These are phyloP conservation scores for Salix koriyanagi DNA, from an alignment of 345 rosid species.

Conservation along the genomic window DNA sequence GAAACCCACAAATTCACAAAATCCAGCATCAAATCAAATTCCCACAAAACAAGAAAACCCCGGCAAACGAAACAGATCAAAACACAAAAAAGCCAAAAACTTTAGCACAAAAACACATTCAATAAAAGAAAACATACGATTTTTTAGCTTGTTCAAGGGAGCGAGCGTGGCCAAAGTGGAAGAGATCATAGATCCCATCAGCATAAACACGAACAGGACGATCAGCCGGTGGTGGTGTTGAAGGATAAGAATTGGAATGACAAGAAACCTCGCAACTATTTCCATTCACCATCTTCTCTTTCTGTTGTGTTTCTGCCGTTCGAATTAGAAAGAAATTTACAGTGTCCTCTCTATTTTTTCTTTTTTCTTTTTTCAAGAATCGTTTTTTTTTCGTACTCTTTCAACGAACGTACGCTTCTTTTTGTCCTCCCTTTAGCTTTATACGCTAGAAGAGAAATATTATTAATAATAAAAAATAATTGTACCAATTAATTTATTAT, in stretches of 20 bases:
- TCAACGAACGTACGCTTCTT: too few species aligned
- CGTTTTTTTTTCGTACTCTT: too few species aligned
- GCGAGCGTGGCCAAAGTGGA: conserved; percentile 95
- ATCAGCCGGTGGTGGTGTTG: conserved; percentile 2
- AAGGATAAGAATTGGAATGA: background rate
- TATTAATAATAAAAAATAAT: too few species aligned
- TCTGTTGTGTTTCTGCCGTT: background rate
- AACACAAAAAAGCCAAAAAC: background rate
- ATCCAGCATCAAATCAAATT: background rate
- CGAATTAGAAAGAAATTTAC: background rate
- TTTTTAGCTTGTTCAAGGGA: conserved; percentile 94
- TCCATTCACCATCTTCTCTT: background rate
- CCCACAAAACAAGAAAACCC: background rate
- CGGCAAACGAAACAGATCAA: background rate
- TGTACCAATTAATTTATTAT: too few species aligned
- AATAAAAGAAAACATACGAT: conserved; percentile 39
- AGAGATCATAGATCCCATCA: conserved; percentile 98
- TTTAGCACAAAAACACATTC: background rate
- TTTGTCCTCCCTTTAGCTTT: too few species aligned
- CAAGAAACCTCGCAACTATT: background rate
- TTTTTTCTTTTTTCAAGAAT: too few species aligned
- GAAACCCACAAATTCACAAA: background rate
- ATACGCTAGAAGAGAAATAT: too few species aligned
- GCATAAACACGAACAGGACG: conserved; percentile 82
- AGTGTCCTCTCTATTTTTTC: background rate